phyloP scores from a whole-genome alignment of 2,329 filamentous ascomycete species.

The Neurospora crassa region DNA sequence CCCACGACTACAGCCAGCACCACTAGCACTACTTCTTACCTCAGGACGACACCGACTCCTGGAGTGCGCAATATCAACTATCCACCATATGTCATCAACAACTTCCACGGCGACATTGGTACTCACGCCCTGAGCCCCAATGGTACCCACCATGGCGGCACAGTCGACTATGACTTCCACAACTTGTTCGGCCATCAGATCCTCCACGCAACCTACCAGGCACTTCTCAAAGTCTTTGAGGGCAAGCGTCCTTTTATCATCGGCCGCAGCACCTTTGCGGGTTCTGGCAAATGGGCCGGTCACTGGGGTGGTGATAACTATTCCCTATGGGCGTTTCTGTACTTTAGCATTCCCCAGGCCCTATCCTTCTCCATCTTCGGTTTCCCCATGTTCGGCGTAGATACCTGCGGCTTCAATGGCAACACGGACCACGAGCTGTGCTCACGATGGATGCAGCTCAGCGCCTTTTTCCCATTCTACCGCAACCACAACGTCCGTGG shows the following conservation, averaged over 20 bases:
- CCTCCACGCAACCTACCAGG: conserved; percentile 66
- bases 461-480: conserved; percentile 69
- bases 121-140: conserved; percentile 68
- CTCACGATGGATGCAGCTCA: conserved; percentile 47
- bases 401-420: conserved; percentile 61
- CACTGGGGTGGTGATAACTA: conserved; percentile 77
- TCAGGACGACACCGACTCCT: conserved; percentile 50
- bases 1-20: conserved; percentile 20
- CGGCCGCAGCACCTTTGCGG: conserved; percentile 70
- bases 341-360: conserved; percentile 67
- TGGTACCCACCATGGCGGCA: conserved; percentile 64
- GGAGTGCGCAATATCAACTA: conserved; percentile 59
- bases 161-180: conserved; percentile 71
- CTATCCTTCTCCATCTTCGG: conserved; percentile 66
- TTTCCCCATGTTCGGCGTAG: conserved; percentile 67
- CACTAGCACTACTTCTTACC: conserved; percentile 33
- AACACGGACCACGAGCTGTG: conserved; percentile 63
- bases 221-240: conserved; percentile 53
- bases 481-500: conserved; percentile 62
- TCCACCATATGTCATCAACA: conserved; percentile 69
- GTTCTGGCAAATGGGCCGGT: conserved; percentile 64
- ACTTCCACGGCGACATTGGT: conserved; percentile 62
- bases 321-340: conserved; percentile 64
- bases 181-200: conserved; percentile 70
- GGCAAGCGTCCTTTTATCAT: conserved; percentile 72